Percentiles rank a stretch among this genome's conserved stretches.
These are phyloP conservation scores for Monilinia polystroma DNA, from an alignment of 2,329 filamentous ascomycete species.

Conservation along the genomic window DNA sequence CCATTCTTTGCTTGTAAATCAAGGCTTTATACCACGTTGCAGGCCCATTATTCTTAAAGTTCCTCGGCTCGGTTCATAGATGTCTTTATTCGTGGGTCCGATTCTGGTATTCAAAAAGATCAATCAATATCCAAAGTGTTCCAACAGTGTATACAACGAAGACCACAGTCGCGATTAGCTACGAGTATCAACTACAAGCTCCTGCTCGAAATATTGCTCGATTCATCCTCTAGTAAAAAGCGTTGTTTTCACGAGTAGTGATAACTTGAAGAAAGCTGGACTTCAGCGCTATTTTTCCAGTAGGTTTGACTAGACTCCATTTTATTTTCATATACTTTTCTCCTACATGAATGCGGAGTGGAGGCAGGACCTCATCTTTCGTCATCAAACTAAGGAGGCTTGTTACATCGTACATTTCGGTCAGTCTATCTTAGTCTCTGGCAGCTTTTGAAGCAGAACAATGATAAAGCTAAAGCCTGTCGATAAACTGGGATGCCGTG, in stretches of 20 bases:
- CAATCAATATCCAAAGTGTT: background rate
- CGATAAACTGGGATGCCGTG: background rate
- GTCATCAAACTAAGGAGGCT: background rate
- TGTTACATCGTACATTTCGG: background rate
- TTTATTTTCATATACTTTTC: background rate
- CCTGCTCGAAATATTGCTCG: background rate
- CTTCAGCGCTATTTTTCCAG: background rate
- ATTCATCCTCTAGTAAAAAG: background rate
- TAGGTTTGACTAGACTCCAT: background rate
- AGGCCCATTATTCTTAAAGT: background rate
- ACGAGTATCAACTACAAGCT: background rate
- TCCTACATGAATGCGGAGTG: background rate
- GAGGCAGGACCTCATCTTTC: background rate
- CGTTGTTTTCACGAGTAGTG: background rate
- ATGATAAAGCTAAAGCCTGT: background rate
- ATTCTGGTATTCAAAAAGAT: background rate
- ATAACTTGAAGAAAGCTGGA: background rate
- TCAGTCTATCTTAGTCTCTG: background rate
- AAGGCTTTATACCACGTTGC: background rate
- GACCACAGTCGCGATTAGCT: background rate
- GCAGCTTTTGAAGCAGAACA: background rate
- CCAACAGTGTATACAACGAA: background rate
- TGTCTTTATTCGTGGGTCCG: background rate
- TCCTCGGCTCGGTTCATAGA: background rate
- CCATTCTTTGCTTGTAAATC: background rate